Evolutionary conservation across 495 filamentous ascomycete genomes (phyloP), one percentile per base, ranked within the genome.

Genomic region (Aspergillus ostianus): DNA sequence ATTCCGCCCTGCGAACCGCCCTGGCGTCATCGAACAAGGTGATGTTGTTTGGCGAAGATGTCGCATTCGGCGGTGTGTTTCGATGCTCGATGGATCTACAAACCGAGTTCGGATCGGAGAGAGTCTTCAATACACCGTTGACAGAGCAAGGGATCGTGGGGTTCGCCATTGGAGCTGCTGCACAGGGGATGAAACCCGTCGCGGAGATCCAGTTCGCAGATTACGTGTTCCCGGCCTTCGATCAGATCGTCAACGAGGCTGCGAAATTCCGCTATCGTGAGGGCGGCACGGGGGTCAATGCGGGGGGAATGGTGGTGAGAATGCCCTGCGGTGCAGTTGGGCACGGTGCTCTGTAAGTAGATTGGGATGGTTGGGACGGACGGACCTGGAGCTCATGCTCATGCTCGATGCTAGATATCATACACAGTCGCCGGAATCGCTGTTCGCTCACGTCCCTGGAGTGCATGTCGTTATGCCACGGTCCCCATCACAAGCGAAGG

Each of bases 131-230:
- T 71, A 98, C 95, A 20, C 95, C 94, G 2, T 75, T 98, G 64
- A 88, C 87, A 13, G 94, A 98, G 66, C 94, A 98, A 73, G 94
- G 94, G 0, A 96, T 98, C 64, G 84, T 93, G 53, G 94, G 94
- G 0, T 98, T 98, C 67, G 95, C 88, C 12, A 91, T 97, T 67
- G 94, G 94, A 2, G 84, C 86, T 18, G 93, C 93, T 0, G 88
- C 90, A 19, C 88, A 97, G 74, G 94, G 94, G 6, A 91, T 96
- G 89, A 90, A 88, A 53, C 90, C 94, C 0, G 85, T 98, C 18
- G 93, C 95, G 2, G 94, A 98, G 76, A 94, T 98, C 54, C 94
- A 98, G 74, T 98, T 98, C 67, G 95, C 94, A 41, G 94, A 98
- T 74, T 98, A 98, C 72, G 87, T 98, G 47, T 98, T 88, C 73